A percentile compares a stretch with the other conserved stretches of the same genome.
Evolutionary conservation across 306 rosid genomes (phyloP).

Genomic region (Nissolia schottii): DNA sequence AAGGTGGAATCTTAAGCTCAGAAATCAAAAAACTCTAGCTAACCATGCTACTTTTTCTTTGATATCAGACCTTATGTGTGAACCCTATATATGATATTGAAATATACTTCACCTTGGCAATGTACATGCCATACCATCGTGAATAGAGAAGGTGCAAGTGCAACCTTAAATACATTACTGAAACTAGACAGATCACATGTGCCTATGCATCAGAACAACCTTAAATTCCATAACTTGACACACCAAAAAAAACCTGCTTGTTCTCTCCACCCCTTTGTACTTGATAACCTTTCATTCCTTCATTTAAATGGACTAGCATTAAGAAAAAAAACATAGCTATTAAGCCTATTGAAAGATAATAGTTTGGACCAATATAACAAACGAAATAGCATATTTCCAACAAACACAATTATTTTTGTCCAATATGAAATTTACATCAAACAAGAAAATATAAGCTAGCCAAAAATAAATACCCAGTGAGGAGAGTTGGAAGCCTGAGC

Average conservation of each 20-base stretch:
- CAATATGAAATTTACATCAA: conserved; percentile 5
- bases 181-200: not conserved
- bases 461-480: conserved; percentile 68
- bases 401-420: not conserved
- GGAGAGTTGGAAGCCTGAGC: conserved; percentile 87
- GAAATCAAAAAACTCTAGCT: not conserved
- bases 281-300: not conserved
- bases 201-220: not conserved
- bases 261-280: not conserved
- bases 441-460: conserved; percentile 5
- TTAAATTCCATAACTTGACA: not conserved
- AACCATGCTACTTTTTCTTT: not conserved
- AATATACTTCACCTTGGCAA: conserved; percentile 13
- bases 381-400: not conserved
- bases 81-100: conserved; percentile 2
- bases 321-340: not conserved
- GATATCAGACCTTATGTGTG: not conserved
- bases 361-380: not conserved
- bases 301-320: not conserved
- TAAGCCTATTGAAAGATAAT: conserved; percentile 1
- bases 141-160: conserved; percentile 11
- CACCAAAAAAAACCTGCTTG: not conserved
- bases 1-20: not conserved
- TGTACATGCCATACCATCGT: conserved; percentile 6
- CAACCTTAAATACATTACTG: not conserved